Evolutionary conservation across 2,329 filamentous ascomycete genomes (phyloP), one percentile per base, ranked within the genome.

Genomic region (Zymoseptoria passerinii): DNA sequence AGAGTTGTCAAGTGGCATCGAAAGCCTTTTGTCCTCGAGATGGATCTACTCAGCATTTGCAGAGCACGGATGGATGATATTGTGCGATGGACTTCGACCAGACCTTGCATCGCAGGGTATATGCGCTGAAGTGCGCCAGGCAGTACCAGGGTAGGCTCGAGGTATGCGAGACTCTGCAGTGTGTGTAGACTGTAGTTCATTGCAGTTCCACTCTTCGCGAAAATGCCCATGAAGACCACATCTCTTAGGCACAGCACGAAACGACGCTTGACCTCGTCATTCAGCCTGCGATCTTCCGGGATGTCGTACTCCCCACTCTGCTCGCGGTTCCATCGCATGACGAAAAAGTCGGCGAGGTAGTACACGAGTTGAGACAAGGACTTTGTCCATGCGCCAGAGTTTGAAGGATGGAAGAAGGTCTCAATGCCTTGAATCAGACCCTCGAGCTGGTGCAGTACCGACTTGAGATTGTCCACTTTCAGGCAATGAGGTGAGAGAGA

Each of bases 331-430:
- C 92, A 99, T 55, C 94, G 86, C 76, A 95, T 94, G 50, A 99
- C 90, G 72, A 99, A 99, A 68, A 95, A 92, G 72, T 99, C 94
- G 2, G 92, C 87, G 5, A 99, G 80, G 73, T 95, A 96, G 71
- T 92, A 92, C 4, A 94, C 89, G 56, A 99, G 80, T 73, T 97
- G 92, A 2, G 91, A 88, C 50, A 99, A 78, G 64, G 92, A 88
- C 67, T 85, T 90, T 1, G 92, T 95, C 94, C 94, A 99, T 13
- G 79, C 79, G 13, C 94, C 94, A 55, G 92, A 89, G 72, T 99
- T 99, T 2, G 94, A 99, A 1, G 94, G 94, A 68, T 99, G 94
- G 79, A 96, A 99, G 74, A 99, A 99, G 0, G 94, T 99, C 73
- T 99, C 94, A 52, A 97, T 88, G 2, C 92, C 94, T 72, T 97